Base-by-base conservation (phyloP, 2,329 filamentous ascomycete species). In the Chaetomiaceae sp. region DNA sequence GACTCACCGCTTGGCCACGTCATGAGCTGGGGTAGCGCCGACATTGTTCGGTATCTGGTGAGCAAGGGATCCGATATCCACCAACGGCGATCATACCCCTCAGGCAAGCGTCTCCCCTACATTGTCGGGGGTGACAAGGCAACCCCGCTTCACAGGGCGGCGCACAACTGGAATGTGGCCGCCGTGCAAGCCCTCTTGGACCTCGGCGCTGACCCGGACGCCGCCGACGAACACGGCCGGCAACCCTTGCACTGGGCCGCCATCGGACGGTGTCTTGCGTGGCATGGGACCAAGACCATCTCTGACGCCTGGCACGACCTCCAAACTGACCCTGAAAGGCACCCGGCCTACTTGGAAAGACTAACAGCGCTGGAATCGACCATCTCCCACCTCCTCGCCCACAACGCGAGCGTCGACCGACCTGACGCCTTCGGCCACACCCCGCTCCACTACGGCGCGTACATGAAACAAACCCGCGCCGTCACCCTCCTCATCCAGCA, bases 61-160 rank as follows among this genome's bases (percentile, higher is more conserved):
- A 17, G 34, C 33, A 46, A 46, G 44, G 34, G 44, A 46, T 38
- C 21, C 23, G 21, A 46, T n/a, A 46, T 46, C 34, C 25, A 46
- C 23, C 34, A 39, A 38, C 33, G 16, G 14, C 20, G 13, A 25
- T 31, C 44, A 39, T 46, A 39, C 34, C 44, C 16, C 23, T 14
- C 3, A 20, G 34, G 39, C 17, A 6, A 12, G 12, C 12, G 16
- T 21, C 39, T 46, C 31, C 44, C 44, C 23, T 38, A 20, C 20
- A 17, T 33, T 20, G 34, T 46, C 23, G 44, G 44, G 34, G 44
- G 43, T 10, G 43, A 45, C 33, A 35, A 30, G 20, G 33, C 16
- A 16, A 37, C 33, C 13, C 33, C 43, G 12, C 43, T 37, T 3
- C 43, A 45, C 16, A 45, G 21, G 21, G 43, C 43, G 10, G 44